These are phyloP conservation scores for Myxozyma nipponensis DNA, from an alignment of 805 yeast species.

Conservation along the genomic window DNA sequence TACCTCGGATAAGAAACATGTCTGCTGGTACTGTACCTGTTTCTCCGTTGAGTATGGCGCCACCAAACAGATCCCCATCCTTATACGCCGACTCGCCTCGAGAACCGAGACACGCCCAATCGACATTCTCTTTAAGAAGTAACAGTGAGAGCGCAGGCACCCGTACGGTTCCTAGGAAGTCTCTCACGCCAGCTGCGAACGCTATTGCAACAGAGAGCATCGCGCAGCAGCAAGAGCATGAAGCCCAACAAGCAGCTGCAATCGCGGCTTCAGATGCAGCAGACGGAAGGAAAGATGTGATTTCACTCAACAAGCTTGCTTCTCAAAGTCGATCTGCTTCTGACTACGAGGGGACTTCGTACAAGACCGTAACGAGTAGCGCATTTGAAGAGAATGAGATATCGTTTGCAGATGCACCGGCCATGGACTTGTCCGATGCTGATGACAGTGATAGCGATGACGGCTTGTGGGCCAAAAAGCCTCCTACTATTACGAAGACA, in stretches of 20 bases:
- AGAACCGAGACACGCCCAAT: not conserved
- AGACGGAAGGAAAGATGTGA: not conserved
- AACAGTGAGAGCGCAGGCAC: slow-evolving; percentile 1
- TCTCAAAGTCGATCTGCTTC: not conserved
- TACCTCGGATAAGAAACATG: not conserved
- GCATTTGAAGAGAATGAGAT: slow-evolving; percentile 68
- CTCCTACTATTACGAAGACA: slow-evolving; percentile 24
- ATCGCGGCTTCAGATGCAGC: no score
- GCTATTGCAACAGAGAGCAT: slow-evolving; percentile 5
- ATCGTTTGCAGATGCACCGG: slow-evolving; percentile 72
- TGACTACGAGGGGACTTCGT: slow-evolving; percentile 11
- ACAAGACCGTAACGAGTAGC: slow-evolving; percentile 40
- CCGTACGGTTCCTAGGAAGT: slow-evolving; percentile 18
- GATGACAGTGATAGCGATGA: slow-evolving; percentile 40
- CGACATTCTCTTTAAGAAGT: not conserved
- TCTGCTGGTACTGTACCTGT: not conserved
- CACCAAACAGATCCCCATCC: not conserved
- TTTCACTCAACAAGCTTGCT: not conserved
- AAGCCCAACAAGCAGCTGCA: not conserved
- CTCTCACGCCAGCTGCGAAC: slow-evolving; percentile 3
- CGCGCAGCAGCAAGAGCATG: not conserved
- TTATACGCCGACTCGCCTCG: not conserved
- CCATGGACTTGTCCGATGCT: slow-evolving; percentile 34
- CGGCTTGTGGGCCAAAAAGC: slow-evolving; percentile 57
- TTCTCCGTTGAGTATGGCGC: not conserved